These are phyloP conservation scores for Senna siamea DNA, from an alignment of 306 rosid species.

Conservation along the genomic window DNA sequence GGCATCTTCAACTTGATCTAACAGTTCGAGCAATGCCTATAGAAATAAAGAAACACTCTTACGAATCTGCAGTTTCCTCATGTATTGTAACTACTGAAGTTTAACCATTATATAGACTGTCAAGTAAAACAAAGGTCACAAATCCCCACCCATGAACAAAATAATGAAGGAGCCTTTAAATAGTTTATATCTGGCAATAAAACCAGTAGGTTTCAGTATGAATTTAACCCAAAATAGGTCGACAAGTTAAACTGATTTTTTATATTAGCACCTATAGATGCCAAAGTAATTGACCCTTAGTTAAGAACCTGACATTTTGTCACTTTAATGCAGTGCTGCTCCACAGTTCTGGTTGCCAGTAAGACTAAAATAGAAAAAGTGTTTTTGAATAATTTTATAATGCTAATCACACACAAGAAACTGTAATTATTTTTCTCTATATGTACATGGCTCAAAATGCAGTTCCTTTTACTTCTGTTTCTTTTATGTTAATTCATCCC, in stretches of 20 bases:
- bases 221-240: slow-evolving; percentile 8
- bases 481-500: slow-evolving; percentile 12
- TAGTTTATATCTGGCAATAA: not conserved
- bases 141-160: slow-evolving; percentile 17
- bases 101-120: slow-evolving; percentile 23
- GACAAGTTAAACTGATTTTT: slow-evolving; percentile 1
- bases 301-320: not conserved
- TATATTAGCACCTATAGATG: not conserved
- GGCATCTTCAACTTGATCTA: slow-evolving; percentile 95
- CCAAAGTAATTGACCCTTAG: slow-evolving; percentile 8
- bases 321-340: not conserved
- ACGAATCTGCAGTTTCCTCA: slow-evolving; percentile 12
- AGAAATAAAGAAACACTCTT: slow-evolving; percentile 29
- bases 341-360: slow-evolving; percentile 20
- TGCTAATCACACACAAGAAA: not conserved
- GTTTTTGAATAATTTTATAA: not conserved
- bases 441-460: too few relatives aligned
- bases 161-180: not conserved
- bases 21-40: slow-evolving; percentile 90
- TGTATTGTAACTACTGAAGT: slow-evolving; percentile 6
- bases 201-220: not conserved
- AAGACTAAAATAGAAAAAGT: not conserved
- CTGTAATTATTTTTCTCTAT: not conserved
- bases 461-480: slow-evolving; percentile 20
- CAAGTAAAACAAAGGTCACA: not conserved